phyloP scores from a whole-genome alignment of 2,329 filamentous ascomycete species.

The Cercospora zeae-maydis region DNA sequence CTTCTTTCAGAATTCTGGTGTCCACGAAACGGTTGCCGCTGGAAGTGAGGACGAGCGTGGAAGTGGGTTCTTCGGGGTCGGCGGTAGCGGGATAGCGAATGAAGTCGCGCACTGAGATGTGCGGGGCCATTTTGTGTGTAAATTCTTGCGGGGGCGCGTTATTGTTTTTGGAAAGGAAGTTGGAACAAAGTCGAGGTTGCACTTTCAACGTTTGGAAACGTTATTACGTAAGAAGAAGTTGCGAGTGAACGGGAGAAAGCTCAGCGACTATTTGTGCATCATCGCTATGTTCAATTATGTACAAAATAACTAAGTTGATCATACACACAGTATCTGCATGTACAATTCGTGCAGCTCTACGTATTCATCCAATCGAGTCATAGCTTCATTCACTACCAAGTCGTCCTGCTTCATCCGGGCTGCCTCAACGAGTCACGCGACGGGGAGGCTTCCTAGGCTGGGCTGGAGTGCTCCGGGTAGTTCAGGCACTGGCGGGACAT shows the following conservation, averaged over 20 bases:
- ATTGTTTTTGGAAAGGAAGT: too few relatives aligned
- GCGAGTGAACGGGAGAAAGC: slow-evolving; percentile 3
- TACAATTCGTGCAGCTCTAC: slow-evolving; percentile 13
- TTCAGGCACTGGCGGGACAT: slow-evolving; percentile 25
- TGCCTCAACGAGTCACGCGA: slow-evolving; percentile 5
- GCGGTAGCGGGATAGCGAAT: slow-evolving; percentile 56
- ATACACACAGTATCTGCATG: slow-evolving; percentile 6
- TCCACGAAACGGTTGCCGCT: slow-evolving; percentile 59
- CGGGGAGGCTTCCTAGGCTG: not conserved
- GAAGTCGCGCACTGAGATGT: slow-evolving; percentile 56
- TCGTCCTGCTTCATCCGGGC: not conserved
- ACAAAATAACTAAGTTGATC: not conserved
- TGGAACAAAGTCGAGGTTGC: not conserved
- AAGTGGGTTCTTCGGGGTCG: slow-evolving; percentile 55
- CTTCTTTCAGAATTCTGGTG: slow-evolving; percentile 50
- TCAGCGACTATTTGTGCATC: not conserved
- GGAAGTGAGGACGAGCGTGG: slow-evolving; percentile 62
- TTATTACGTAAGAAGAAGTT: slow-evolving; percentile 9
- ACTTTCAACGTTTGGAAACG: not conserved
- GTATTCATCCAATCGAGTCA: slow-evolving; percentile 8
- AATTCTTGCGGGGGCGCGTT: too few relatives aligned
- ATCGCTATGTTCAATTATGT: not conserved
- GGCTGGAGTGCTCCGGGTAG: slow-evolving; percentile 11
- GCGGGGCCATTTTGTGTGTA: slow-evolving; percentile 28
- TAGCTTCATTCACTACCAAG: not conserved